Conservation (phyloP, 345 rosid genomes). For the Xanthoceras sorbifolium region DNA sequence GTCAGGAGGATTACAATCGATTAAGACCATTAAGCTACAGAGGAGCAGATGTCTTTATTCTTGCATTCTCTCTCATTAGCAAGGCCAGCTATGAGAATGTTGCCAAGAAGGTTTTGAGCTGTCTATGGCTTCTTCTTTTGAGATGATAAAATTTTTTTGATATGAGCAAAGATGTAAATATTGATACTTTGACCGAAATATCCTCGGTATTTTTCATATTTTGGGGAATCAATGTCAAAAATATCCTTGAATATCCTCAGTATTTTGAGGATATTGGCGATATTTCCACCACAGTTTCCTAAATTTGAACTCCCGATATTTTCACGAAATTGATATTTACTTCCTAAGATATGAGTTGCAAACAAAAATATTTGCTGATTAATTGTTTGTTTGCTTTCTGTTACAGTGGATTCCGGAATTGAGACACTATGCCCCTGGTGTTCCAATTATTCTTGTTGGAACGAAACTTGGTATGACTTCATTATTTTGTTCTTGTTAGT, state of each 20-base stretch:
- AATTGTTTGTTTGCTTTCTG: slow-evolving; percentile 1
- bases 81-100: slow-evolving; percentile 98
- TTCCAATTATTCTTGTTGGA: slow-evolving; percentile 84
- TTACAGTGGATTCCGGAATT: slow-evolving; percentile 94
- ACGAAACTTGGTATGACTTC: slow-evolving; percentile 72
- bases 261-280: too few relatives aligned
- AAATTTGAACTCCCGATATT: too few relatives aligned
- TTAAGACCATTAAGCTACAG: slow-evolving; percentile 85
- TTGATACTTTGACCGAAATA: too few relatives aligned
- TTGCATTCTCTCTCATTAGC: slow-evolving; percentile 96
- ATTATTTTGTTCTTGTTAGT: neutral
- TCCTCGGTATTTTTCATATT: too few relatives aligned
- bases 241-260: too few relatives aligned
- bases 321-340: too few relatives aligned
- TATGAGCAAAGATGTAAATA: too few relatives aligned
- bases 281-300: too few relatives aligned
- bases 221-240: too few relatives aligned
- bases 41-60: slow-evolving; percentile 93
- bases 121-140: neutral
- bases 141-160: slow-evolving; percentile 1
- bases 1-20: slow-evolving; percentile 92
- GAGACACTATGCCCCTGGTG: slow-evolving; percentile 91
- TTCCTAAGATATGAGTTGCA: too few relatives aligned
- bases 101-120: slow-evolving; percentile 71
- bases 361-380: neutral